Conservation (phyloP, 1,139 yeast genomes). For the Meyerozyma guilliermondii region DNA sequence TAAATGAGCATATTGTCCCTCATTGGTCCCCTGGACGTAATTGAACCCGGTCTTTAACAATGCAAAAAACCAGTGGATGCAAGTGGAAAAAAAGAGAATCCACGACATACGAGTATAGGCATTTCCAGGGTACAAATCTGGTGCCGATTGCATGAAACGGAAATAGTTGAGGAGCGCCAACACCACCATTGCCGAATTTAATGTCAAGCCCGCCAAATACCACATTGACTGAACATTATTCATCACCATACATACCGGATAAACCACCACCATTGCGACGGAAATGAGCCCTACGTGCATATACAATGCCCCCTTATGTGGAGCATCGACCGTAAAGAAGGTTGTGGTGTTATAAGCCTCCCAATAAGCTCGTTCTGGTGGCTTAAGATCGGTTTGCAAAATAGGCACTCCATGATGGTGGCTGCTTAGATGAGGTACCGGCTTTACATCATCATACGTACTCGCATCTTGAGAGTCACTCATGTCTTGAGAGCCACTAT, state of each 20-base stretch:
- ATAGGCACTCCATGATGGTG: conserved; percentile 76
- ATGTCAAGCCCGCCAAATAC: conserved; percentile 52
- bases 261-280: conserved; percentile 48
- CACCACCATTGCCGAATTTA: conserved; percentile 43
- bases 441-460: conserved; percentile 9
- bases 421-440: conserved; percentile 47
- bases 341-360: conserved; percentile 75
- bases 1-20: too few relatives aligned
- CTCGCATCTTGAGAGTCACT: too few relatives aligned
- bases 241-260: conserved; percentile 67
- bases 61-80: conserved; percentile 53
- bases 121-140: conserved; percentile 70
- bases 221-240: conserved; percentile 54
- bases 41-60: conserved; percentile 6
- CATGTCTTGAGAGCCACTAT: too few relatives aligned
- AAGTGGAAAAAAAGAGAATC: conserved; percentile 49
- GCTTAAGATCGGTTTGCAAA: conserved; percentile 59
- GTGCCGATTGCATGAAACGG: conserved; percentile 56
- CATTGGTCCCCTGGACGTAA: background rate
- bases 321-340: conserved; percentile 54
- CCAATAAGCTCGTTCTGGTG: conserved; percentile 78
- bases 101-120: conserved; percentile 65
- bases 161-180: conserved; percentile 55
- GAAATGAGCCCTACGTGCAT: conserved; percentile 50
- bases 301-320: conserved; percentile 48